Evolutionary conservation across 345 rosid species (phyloP).

Genomic region (Sonneratia caseolaris): DNA sequence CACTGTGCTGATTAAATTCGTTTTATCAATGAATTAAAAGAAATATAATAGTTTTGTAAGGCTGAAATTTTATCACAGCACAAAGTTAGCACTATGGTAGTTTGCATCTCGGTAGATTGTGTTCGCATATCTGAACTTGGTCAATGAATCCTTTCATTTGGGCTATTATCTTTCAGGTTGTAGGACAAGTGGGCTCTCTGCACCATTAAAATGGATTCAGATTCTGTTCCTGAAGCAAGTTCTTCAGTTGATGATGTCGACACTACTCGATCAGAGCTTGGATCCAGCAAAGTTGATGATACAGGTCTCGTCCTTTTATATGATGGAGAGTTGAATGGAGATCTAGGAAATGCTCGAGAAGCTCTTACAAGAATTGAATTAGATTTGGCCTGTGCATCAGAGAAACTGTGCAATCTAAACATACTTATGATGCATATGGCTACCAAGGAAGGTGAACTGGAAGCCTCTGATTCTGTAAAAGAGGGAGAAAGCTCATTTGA

Average conservation of each 20-base stretch:
- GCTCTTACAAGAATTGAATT: conserved; percentile 53
- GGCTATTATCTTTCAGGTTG: conserved; percentile 7
- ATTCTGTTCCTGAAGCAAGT: conserved; percentile 22
- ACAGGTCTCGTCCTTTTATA: conserved; percentile 24
- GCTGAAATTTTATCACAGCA: neutral
- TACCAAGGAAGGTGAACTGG: conserved; percentile 64
- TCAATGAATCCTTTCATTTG: neutral
- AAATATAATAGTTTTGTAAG: neutral
- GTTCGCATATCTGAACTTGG: neutral
- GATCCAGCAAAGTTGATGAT: conserved; percentile 38
- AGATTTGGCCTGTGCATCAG: conserved; percentile 61
- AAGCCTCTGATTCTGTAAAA: conserved; percentile 32
- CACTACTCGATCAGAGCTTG: conserved; percentile 36
- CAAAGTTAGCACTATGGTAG: neutral
- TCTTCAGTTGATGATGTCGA: conserved; percentile 43
- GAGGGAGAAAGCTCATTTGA: conserved; percentile 9
- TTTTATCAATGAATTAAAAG: neutral
- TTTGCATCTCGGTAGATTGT: neutral
- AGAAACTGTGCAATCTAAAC: conserved; percentile 65
- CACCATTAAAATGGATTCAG: conserved; percentile 31
- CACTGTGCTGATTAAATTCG: neutral
- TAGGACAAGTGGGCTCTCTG: conserved; percentile 3
- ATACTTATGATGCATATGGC: conserved; percentile 71
- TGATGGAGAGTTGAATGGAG: conserved; percentile 35
- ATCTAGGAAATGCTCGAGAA: conserved; percentile 31